Percentiles rank a stretch among this genome's conserved stretches.
Conservation (phyloP, 768 basidiomycete species). For the Boletus tomentosulus region DNA sequence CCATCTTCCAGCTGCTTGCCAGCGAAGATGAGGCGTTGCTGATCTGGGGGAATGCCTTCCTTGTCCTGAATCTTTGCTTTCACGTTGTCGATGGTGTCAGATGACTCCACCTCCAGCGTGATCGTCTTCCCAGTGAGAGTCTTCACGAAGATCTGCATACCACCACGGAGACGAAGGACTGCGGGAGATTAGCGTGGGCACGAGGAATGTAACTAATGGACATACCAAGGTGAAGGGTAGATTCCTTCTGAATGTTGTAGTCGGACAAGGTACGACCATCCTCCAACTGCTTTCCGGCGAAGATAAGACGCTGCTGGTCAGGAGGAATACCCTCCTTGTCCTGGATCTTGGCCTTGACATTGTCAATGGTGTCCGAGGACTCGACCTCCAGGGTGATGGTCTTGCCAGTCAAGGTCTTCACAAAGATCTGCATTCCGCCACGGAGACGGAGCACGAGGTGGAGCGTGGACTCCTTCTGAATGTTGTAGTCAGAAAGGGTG, state of each 20-base stretch:
- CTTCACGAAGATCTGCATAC: constrained; percentile 91
- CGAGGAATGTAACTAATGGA: accelerated
- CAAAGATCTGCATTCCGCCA: constrained; percentile 85
- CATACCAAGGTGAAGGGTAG: constrained; percentile 52
- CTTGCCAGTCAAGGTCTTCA: constrained; percentile 83
- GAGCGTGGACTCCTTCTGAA: constrained; percentile 94
- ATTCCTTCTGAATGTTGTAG: constrained; percentile 90
- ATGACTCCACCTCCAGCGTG: constrained; percentile 89
- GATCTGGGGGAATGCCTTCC: constrained; percentile 78
- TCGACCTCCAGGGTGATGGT: constrained; percentile 91
- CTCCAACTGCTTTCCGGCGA: constrained; percentile 90
- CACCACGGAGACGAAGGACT: constrained; percentile 83
- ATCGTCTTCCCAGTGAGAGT: constrained; percentile 89
- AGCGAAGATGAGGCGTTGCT: constrained; percentile 89
- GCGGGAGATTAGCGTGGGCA: background rate
- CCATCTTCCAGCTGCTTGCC: constrained; percentile 96
- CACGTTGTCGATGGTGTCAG: constrained; percentile 91
- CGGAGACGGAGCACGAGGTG: constrained; percentile 87
- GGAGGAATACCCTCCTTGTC: constrained; percentile 90
- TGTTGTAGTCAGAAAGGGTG: constrained; percentile 85
- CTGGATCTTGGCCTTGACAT: constrained; percentile 89
- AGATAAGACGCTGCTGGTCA: constrained; percentile 87
- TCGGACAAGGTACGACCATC: constrained; percentile 89
- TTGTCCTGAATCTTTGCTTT: constrained; percentile 81
- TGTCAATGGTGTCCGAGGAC: constrained; percentile 83